Conservation (phyloP, 148 eudicot species). For the Gaultheria prostrata region DNA sequence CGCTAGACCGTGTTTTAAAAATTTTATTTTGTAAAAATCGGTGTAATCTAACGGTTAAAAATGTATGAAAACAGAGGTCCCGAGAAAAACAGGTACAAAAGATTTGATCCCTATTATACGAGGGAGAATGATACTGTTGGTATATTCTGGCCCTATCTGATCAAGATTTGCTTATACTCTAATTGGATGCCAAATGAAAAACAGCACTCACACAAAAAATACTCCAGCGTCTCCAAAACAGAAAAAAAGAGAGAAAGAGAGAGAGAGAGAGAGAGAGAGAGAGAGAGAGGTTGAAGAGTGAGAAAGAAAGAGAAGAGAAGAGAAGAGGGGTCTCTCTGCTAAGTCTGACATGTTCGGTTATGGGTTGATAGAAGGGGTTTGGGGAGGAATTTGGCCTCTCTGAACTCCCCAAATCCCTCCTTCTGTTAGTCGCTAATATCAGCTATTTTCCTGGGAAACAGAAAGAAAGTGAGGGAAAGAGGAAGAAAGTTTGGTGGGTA, state of each 20-base stretch:
- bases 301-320: neutral
- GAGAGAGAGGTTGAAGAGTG: neutral
- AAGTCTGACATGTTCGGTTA: conserved; percentile 23
- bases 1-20: no score
- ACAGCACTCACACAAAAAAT: neutral
- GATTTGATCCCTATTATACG: neutral
- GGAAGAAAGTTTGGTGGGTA: conserved; percentile 10
- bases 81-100: no score
- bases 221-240: neutral
- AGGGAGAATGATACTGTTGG: conserved; percentile 35
- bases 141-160: conserved; percentile 25
- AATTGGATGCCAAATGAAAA: conserved; percentile 13
- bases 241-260: neutral
- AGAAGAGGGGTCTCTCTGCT: neutral
- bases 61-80: no score
- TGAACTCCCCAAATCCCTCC: conserved; percentile 31
- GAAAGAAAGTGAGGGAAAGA: conserved; percentile 15
- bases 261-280: no score
- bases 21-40: no score
- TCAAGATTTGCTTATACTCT: conserved; percentile 18
- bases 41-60: no score
- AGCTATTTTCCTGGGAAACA: conserved; percentile 4
- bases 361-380: conserved; percentile 49
- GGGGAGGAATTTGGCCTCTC: conserved; percentile 64
- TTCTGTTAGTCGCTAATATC: neutral